Base-by-base conservation (phyloP, 78 protist species). In the Polysphondylium violaceum region DNA sequence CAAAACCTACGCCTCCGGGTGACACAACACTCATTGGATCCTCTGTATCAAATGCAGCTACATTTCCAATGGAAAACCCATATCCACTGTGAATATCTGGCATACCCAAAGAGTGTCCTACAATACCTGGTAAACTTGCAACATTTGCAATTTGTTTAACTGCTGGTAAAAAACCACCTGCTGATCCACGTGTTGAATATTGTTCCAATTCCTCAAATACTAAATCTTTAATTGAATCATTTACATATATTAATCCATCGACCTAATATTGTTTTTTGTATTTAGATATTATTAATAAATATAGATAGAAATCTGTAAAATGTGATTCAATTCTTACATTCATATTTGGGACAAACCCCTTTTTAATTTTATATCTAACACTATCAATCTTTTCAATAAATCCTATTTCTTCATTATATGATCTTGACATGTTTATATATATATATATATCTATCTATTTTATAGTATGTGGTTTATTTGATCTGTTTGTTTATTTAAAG, bases 1-100 rank as follows among this genome's bases (percentile, higher is more conserved):
- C 99, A 50, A 97, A 97, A 21, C 98, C 98, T 40, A 94, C 92
- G 27, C 93, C 94, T 55, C 98, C 99, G 0, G 99, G 99, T 19
- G 98, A 98, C 3, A 98, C 99, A n/a, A 98, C 79, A 3, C 98
- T 90, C 3, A 73, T 50, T 4, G 98, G 98, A 59, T 98, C 96
- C 12, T 92, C 98, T 50, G 92, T 83, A 91, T 98, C 99, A 3
- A 98, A 81, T 23, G 99, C 99, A 2, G 99, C 99, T 21, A 98
- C 98, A 64, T 94, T 95, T 38, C 99, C 99, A 35, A 98, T 98
- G 7, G 98, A 88, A 63, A 98, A 98, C 1, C 99, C 99, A 61
- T 93, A 96, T 33, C 98, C 98, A 27, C 95, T 38, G 81, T 98
- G 98, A 35, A 92, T 74, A 63, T 98, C 98, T 3, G 98, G 98